Base-by-base conservation (phyloP, 164 flowering plant species). In the Amborella trichopoda region DNA sequence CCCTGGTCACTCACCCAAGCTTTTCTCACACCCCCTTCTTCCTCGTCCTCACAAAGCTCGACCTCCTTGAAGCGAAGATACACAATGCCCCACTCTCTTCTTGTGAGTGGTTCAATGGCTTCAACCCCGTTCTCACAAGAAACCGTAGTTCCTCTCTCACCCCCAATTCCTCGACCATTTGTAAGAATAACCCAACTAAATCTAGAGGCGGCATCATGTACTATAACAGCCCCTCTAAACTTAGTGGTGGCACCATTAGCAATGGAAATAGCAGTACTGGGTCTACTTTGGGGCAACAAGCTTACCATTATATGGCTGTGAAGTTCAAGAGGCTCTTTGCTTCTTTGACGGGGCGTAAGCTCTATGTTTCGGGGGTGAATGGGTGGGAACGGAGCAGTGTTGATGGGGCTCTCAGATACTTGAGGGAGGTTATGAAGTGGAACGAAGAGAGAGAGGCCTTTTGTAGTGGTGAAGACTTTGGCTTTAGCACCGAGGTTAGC, bases 51-150 rank as follows among this genome's bases (percentile, higher is more conserved):
- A 93, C 73, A 75, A 93, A 93, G 50, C 73, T 54, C 40, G 99
- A 93, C 61, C 44, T 62, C 30, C 72, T 93, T 19, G 99, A 93
- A 59, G 68, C 74, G 41, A 88, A 80, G 67, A 52, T 84, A 18
- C 81, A 77, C 42, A 71, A 44, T 28, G 64, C 66, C 6, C 87
- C 96, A 13, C 65, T 93, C 42, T 65, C 46, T 8, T 40, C 46
- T 20, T 93, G 99, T 48, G 87, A 81, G 0, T 93, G 99, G 99
- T 88, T 93, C 42, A 56, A 65, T 25, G 96, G 85, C 56, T 93
- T 85, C 60, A 68, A 70, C 59, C 99, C 99, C 1, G 48, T 88
- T 47, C 48, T 70, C 22, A 82, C 89, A 52, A 67, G 64, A 3
- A 53, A 74, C 21, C 71, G 63, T 17, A 24, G 19, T 30, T 30